Evolutionary conservation across 805 yeast genomes (phyloP).

Genomic region (Cyberlindnera veronae): DNA sequence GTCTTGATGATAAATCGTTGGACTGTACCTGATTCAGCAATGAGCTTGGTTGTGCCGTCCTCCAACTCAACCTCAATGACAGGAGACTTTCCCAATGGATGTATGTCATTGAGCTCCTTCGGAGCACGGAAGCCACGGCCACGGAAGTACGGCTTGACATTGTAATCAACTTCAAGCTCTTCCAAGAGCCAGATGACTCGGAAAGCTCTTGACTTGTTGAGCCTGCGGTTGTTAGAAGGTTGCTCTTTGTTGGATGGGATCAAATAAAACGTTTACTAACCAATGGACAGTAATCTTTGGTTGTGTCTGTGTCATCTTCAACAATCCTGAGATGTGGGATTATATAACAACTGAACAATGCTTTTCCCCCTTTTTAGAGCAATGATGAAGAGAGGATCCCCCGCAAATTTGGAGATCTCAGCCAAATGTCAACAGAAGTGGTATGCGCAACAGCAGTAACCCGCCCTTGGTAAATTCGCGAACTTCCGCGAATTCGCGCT

Average conservation of each 20-base stretch:
- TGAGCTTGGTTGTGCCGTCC: slow-evolving; percentile 25
- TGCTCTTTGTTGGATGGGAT: not conserved
- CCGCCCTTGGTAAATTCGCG: not conserved
- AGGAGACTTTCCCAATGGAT: slow-evolving; percentile 65
- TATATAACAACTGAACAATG: no score
- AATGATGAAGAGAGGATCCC: no score
- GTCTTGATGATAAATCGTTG: slow-evolving; percentile 45
- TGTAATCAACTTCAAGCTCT: slow-evolving; percentile 51
- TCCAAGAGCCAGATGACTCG: slow-evolving; percentile 35
- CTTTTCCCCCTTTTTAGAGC: no score
- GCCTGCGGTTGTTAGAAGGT: not conserved
- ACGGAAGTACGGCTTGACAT: slow-evolving; percentile 49
- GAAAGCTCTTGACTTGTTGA: not conserved
- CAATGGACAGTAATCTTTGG: not conserved
- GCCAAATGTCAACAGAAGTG: no score
- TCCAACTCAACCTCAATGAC: slow-evolving; percentile 43
- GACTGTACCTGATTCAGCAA: slow-evolving; percentile 61
- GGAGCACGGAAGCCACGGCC: slow-evolving; percentile 46
- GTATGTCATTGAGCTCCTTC: slow-evolving; percentile 45
- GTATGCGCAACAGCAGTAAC: not conserved
- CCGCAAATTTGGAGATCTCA: no score
- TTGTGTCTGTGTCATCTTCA: no score
- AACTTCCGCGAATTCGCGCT: not conserved
- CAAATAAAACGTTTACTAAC: not conserved
- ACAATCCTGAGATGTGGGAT: no score